Percentiles rank a stretch among this genome's conserved stretches.
Conservation (phyloP, 495 filamentous ascomycete species). For the Pyronema domesticum region DNA sequence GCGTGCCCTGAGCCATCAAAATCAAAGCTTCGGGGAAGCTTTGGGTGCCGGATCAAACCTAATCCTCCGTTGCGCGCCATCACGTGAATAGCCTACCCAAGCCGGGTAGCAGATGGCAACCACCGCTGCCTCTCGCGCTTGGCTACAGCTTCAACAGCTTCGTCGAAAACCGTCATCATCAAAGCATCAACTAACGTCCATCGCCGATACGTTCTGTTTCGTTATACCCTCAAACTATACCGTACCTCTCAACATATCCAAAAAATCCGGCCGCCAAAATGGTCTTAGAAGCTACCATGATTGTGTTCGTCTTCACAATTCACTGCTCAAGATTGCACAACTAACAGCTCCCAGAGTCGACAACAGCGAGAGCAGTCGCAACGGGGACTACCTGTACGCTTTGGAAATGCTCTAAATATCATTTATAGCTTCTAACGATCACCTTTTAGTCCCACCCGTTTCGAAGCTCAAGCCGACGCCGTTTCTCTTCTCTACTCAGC, state of each 20-base stretch:
- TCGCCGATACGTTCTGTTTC: too few species aligned
- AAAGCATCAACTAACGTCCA: too few species aligned
- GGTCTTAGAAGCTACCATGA: constrained; percentile 5
- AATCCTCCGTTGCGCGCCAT: too few species aligned
- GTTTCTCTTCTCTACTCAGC: constrained; percentile 85
- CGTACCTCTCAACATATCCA: not conserved
- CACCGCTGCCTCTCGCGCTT: too few species aligned
- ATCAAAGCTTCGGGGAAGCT: too few species aligned
- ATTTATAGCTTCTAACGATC: not conserved
- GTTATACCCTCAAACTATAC: too few species aligned
- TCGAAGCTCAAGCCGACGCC: constrained; percentile 87
- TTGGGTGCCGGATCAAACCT: too few species aligned
- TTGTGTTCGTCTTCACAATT: not conserved
- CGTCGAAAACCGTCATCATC: too few species aligned
- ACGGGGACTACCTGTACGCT: constrained; percentile 76
- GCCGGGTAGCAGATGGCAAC: too few species aligned
- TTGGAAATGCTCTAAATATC: not conserved
- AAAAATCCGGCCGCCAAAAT: not conserved
- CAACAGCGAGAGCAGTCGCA: constrained; percentile 94
- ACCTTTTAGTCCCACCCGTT: constrained; percentile 56
- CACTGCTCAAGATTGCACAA: not conserved
- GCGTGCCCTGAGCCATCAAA: too few species aligned
- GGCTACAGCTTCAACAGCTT: too few species aligned
- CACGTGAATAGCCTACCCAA: too few species aligned
- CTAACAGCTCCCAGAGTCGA: constrained; percentile 46